Evolutionary conservation across 768 basidiomycete species (phyloP).

Genomic region (Tephrocybe rancida): DNA sequence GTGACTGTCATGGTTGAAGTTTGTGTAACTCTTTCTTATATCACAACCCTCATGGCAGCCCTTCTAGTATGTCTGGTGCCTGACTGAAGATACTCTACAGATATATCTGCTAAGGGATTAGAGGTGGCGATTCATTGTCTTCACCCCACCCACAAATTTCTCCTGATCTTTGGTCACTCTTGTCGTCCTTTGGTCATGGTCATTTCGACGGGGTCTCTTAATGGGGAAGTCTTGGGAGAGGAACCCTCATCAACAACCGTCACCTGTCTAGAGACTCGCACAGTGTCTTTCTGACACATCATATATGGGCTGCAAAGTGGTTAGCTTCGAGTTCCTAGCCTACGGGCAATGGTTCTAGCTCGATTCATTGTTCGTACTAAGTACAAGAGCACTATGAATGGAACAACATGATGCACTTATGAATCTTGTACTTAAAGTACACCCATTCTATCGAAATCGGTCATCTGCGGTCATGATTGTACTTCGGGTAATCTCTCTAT

Average conservation of each 20-base stretch:
- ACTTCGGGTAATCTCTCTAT: slow-evolving; percentile 4
- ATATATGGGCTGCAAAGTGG: not conserved
- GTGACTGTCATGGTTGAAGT: not conserved
- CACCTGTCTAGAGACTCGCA: slow-evolving; percentile 6
- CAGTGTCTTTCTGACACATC: not conserved
- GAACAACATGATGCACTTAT: not conserved
- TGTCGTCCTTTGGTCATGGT: not conserved
- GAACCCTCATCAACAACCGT: slow-evolving; percentile 4
- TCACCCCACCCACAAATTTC: too few relatives aligned
- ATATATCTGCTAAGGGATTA: not conserved
- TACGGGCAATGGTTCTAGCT: slow-evolving; percentile 1
- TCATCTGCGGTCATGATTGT: slow-evolving; percentile 8
- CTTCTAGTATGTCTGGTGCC: not conserved
- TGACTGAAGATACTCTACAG: not conserved
- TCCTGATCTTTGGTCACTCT: not conserved
- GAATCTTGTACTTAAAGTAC: too few relatives aligned
- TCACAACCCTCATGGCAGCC: not conserved
- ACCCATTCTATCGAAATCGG: not conserved
- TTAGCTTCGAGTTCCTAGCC: slow-evolving; percentile 4
- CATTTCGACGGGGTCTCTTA: not conserved
- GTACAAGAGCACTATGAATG: too few relatives aligned
- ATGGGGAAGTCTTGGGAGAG: slow-evolving; percentile 3
- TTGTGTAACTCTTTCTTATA: not conserved
- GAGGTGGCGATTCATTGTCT: not conserved
- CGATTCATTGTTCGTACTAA: too few relatives aligned